phyloP scores from a whole-genome alignment of 495 filamentous ascomycete genomes.

The Aspergillus sclerotioniger region DNA sequence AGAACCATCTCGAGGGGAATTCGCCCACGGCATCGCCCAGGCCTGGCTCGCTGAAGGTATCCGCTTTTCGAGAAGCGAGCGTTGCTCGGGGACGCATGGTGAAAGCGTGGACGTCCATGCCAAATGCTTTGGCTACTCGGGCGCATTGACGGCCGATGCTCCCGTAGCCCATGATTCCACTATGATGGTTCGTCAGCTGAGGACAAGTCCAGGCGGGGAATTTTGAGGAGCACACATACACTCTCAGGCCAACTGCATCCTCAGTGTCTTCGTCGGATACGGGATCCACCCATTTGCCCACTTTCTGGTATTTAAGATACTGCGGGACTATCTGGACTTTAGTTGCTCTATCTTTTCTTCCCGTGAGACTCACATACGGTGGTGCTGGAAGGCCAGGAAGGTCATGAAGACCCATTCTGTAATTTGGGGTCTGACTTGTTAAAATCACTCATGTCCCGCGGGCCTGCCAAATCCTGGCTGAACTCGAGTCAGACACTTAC shows the following conservation, averaged over 20 bases:
- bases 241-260: conserved; percentile 45
- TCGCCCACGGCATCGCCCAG: conserved; percentile 69
- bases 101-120: conserved; percentile 74
- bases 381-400: conserved; percentile 48
- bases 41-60: conserved; percentile 62
- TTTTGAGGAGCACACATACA: conserved; percentile 14
- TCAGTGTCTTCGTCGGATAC: conserved; percentile 31
- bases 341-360: background rate
- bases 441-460: background rate
- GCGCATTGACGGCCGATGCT: conserved; percentile 68
- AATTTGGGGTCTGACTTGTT: conserved; percentile 55
- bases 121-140: conserved; percentile 60
- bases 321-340: conserved; percentile 30
- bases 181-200: background rate
- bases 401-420: conserved; percentile 63
- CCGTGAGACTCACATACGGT: conserved; percentile 12
- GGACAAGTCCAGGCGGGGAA: background rate
- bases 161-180: conserved; percentile 71
- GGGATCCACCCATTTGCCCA: conserved; percentile 48
- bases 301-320: conserved; percentile 50
- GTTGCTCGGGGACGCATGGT: conserved; percentile 41
- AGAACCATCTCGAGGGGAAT: conserved; percentile 66
- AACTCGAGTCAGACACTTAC: conserved; percentile 16
- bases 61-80: conserved; percentile 52
- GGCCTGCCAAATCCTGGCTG: too few relatives aligned